Conservation (phyloP, 192 early-diverging fungal species). For the Coemansia asiatica region DNA sequence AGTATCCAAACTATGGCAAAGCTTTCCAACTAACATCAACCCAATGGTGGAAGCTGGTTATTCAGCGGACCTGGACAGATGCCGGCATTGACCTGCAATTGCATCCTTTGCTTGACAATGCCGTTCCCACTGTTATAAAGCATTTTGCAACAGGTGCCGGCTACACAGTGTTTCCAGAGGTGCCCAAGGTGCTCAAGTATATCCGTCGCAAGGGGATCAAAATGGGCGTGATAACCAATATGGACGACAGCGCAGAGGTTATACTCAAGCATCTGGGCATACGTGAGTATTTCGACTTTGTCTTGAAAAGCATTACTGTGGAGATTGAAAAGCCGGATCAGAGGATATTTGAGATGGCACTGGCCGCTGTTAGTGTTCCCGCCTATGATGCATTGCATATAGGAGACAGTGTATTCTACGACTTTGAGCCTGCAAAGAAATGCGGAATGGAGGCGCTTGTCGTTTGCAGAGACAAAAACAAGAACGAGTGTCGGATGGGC, state of each 20-base stretch:
- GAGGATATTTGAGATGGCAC: conserved; percentile 58
- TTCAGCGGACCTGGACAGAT: conserved; percentile 51
- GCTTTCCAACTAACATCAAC: conserved; percentile 41
- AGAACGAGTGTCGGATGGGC: too few species aligned
- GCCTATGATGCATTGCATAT: conserved; percentile 60
- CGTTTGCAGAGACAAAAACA: conserved; percentile 17
- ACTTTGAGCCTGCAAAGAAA: conserved; percentile 30
- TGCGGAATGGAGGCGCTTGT: conserved; percentile 45
- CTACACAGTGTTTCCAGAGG: conserved; percentile 60
- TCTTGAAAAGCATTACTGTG: conserved; percentile 53
- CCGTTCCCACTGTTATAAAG: conserved; percentile 34
- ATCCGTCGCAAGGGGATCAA: conserved; percentile 52
- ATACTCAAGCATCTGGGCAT: conserved; percentile 41
- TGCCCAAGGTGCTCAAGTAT: conserved; percentile 48
- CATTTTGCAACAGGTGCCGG: conserved; percentile 53
- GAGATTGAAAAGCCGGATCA: conserved; percentile 60
- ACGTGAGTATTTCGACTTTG: conserved; percentile 60
- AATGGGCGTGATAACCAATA: conserved; percentile 63
- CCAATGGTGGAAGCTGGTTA: conserved; percentile 61
- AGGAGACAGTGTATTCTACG: conserved; percentile 58
- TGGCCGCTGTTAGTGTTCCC: conserved; percentile 33
- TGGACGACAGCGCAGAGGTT: conserved; percentile 59
- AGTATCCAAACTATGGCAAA: conserved; percentile 59
- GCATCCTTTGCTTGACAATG: not conserved
- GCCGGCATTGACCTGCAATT: conserved; percentile 22